phyloP scores from a whole-genome alignment of 768 basidiomycete genomes.

The Lactifluus subvellereus region DNA sequence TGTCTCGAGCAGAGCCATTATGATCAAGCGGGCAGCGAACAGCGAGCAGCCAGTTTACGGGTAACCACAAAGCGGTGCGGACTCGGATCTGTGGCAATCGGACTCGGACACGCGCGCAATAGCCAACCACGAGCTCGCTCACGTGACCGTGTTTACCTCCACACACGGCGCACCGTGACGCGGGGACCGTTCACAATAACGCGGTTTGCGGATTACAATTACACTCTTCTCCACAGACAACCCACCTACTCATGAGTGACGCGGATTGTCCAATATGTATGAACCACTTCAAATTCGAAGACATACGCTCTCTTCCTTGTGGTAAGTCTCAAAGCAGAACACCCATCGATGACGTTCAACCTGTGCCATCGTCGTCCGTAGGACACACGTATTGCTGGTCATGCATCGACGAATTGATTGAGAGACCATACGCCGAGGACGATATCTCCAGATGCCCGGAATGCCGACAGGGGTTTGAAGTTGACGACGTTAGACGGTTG shows the following conservation, averaged over 20 bases:
- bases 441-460: slow-evolving; percentile 4
- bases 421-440: background rate
- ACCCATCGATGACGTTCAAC: background rate
- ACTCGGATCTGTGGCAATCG: too few relatives aligned
- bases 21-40: background rate
- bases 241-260: slow-evolving; percentile 1
- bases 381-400: slow-evolving; percentile 16
- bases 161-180: too few relatives aligned
- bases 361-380: background rate
- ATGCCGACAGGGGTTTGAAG: slow-evolving; percentile 7
- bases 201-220: too few relatives aligned
- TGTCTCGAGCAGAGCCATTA: slow-evolving; percentile 47
- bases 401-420: slow-evolving; percentile 3
- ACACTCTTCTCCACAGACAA: background rate
- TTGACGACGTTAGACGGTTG: background rate
- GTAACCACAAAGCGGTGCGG: too few relatives aligned
- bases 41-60: too few relatives aligned
- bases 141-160: slow-evolving; percentile 15
- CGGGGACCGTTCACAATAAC: too few relatives aligned
- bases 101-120: background rate
- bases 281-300: slow-evolving; percentile 5
- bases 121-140: background rate
- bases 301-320: slow-evolving; percentile 14
- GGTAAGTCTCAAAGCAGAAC: background rate
- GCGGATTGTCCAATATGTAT: slow-evolving; percentile 16